A percentile compares a stretch with the other conserved stretches of the same genome.
Conservation (phyloP, 306 rosid genomes). For the Vicia villosa region DNA sequence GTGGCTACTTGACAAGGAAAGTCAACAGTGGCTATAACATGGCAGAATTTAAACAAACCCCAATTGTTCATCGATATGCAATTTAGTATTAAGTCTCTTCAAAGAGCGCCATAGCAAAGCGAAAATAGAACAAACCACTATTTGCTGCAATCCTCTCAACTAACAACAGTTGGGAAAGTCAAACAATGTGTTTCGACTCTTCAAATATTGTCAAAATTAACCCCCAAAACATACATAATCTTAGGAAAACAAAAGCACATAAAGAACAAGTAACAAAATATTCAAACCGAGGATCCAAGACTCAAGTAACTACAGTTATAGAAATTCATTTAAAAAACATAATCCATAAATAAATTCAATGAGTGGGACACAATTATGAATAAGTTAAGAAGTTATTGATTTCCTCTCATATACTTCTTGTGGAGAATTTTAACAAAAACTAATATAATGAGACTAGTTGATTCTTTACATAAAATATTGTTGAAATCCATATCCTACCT, state of each 20-base stretch:
- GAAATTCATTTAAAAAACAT: slow-evolving; percentile 8
- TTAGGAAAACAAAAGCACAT: not conserved
- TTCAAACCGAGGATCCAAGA: not conserved
- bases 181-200: too few relatives aligned
- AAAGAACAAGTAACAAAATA: slow-evolving; percentile 8
- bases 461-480: not conserved
- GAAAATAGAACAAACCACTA: too few relatives aligned
- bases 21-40: too few relatives aligned
- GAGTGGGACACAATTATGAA: not conserved
- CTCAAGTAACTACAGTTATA: not conserved
- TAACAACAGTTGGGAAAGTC: too few relatives aligned
- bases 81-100: too few relatives aligned
- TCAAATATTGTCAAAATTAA: too few relatives aligned
- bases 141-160: too few relatives aligned
- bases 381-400: not conserved
- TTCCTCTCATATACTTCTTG: not conserved
- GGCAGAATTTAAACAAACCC: too few relatives aligned
- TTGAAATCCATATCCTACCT: not conserved
- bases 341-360: not conserved
- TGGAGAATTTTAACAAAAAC: slow-evolving; percentile 14
- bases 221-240: too few relatives aligned
- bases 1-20: too few relatives aligned
- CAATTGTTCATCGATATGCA: too few relatives aligned
- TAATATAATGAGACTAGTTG: not conserved
- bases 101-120: too few relatives aligned